Percentiles rank a stretch among this genome's conserved stretches.
phyloP scores from a whole-genome alignment of 352 stramenopile genomes.

The Phytophthora citricola region DNA sequence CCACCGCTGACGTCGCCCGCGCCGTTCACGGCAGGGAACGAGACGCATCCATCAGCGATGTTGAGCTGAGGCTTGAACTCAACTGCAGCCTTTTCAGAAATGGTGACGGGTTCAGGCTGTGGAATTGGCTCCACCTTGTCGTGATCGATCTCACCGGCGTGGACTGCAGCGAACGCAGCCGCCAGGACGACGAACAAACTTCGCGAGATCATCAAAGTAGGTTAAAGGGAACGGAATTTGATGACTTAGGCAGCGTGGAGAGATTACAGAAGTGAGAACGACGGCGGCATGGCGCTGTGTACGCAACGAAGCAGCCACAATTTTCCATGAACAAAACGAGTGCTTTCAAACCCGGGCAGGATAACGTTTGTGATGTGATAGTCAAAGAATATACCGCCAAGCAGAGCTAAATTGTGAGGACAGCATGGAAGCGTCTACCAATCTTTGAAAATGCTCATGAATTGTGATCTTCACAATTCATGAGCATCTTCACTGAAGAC shows the following conservation, averaged over 20 bases:
- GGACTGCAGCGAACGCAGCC: neutral
- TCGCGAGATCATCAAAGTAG: neutral
- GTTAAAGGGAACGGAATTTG: neutral
- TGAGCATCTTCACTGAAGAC: too few species aligned
- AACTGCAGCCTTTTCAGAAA: slow-evolving; percentile 6
- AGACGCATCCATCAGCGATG: slow-evolving; percentile 1
- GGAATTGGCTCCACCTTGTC: slow-evolving; percentile 1
- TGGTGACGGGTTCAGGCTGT: slow-evolving; percentile 7
- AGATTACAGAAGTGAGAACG: neutral
- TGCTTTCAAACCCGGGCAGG: neutral
- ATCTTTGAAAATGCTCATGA: too few species aligned
- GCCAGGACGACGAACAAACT: neutral
- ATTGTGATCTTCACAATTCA: too few species aligned
- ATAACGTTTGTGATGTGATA: slow-evolving; percentile 4
- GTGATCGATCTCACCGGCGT: neutral
- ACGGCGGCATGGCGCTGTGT: neutral
- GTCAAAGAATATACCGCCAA: too few species aligned
- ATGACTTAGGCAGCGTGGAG: neutral
- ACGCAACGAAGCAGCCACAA: neutral
- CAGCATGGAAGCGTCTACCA: too few species aligned
- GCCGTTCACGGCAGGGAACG: slow-evolving; percentile 9
- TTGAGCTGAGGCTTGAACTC: slow-evolving; percentile 4
- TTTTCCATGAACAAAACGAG: slow-evolving; percentile 2
- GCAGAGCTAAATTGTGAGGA: too few species aligned
- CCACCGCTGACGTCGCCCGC: neutral